Percentiles rank a stretch among this genome's conserved stretches.
phyloP scores from a whole-genome alignment of 176 grass and related monocot species.

The Lolium multiflorum region DNA sequence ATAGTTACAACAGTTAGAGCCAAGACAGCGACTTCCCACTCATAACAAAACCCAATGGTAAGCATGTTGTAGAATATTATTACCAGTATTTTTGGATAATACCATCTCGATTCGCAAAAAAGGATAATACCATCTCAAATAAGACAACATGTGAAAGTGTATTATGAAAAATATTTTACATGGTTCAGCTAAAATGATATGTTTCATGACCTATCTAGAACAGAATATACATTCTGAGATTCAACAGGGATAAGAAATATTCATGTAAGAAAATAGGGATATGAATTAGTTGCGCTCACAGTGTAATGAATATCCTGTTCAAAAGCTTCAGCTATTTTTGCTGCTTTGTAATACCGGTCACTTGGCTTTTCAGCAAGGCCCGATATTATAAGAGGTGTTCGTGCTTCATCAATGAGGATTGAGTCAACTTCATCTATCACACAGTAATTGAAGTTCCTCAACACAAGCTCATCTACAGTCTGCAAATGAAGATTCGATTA shows the following conservation, averaged over 20 bases:
- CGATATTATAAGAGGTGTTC: conserved; percentile 97
- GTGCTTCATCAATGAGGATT: conserved; percentile 98
- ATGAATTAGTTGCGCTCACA: conserved; percentile 53
- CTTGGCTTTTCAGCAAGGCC: conserved; percentile 93
- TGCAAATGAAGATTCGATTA: conserved; percentile 54
- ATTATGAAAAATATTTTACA: conserved; percentile 8
- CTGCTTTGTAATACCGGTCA: conserved; percentile 90
- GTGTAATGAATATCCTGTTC: conserved; percentile 96
- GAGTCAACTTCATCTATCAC: conserved; percentile 99
- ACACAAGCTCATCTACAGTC: conserved; percentile 95
- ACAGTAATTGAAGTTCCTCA: conserved; percentile 98
- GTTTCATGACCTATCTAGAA: conserved; percentile 13
- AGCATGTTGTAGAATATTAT: conserved; percentile 11
- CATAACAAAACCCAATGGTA: conserved; percentile 10
- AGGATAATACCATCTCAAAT: conserved; percentile 20
- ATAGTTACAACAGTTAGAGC: background rate
- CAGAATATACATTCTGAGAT: conserved; percentile 35
- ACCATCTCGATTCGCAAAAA: background rate
- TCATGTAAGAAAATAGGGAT: conserved; percentile 5
- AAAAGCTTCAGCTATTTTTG: conserved; percentile 96
- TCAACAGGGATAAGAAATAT: conserved; percentile 30
- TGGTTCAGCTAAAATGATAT: background rate
- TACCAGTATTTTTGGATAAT: conserved; percentile 2
- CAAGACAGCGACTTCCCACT: background rate
- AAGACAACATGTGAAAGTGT: conserved; percentile 5